Conservation (phyloP, 78 protist genomes). For the Bodo saltans region DNA sequence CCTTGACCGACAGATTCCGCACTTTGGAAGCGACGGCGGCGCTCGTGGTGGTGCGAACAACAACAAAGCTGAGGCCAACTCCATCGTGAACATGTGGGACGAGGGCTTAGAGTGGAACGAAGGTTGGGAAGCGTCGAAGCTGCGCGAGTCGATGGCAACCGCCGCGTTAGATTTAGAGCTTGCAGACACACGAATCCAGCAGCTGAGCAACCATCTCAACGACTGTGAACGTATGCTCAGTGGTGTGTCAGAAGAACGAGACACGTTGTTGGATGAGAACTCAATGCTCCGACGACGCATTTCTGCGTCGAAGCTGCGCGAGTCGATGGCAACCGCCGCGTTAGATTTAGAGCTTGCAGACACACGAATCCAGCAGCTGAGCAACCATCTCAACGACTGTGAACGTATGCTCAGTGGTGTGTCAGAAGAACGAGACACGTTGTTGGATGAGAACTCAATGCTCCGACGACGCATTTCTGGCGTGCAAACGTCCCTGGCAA, state of each 20-base stretch:
- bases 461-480: neutral
- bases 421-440: neutral
- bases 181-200: no score
- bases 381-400: neutral
- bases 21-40: no score
- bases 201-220: no score
- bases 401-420: neutral
- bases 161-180: neutral
- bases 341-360: no score
- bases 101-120: neutral
- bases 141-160: neutral
- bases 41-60: no score
- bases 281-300: neutral
- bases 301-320: no score
- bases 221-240: no score
- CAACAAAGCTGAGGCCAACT: no score
- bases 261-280: neutral
- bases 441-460: neutral
- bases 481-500: neutral
- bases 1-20: no score
- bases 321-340: no score
- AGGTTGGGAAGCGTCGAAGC: neutral
- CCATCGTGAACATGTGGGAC: neutral
- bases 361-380: neutral
- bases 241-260: no score